phyloP scores from a whole-genome alignment of 371 early-diverging fungal genomes.

The Phascolomyces articulosus region DNA sequence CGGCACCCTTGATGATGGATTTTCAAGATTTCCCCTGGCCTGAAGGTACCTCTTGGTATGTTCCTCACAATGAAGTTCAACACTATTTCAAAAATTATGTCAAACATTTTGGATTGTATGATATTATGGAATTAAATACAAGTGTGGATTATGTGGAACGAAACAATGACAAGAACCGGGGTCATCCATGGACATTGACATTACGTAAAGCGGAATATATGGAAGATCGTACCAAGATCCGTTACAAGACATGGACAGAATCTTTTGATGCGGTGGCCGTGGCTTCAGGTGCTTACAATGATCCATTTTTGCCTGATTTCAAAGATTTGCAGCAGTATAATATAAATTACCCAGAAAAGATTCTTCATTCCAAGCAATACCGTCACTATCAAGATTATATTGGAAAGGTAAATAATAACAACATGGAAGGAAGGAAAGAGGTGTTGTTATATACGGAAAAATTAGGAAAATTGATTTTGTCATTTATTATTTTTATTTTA shows the following conservation, averaged over 20 bases:
- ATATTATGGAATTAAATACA: constrained; percentile 32
- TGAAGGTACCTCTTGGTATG: constrained; percentile 31
- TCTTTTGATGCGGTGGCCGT: constrained; percentile 44
- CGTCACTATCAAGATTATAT: constrained; percentile 32
- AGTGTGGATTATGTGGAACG: constrained; percentile 29
- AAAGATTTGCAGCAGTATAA: constrained; percentile 29
- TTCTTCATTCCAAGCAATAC: constrained; percentile 40
- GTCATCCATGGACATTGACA: constrained; percentile 3
- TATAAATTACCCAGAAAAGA: constrained; percentile 26
- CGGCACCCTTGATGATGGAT: constrained; percentile 19
- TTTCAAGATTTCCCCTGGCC: constrained; percentile 23
- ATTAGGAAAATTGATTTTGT: too few species aligned
- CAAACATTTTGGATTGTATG: constrained; percentile 20
- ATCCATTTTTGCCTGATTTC: constrained; percentile 38
- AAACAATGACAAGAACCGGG: background rate
- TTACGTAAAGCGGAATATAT: constrained; percentile 5
- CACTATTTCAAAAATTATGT: constrained; percentile 36
- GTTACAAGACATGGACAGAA: constrained; percentile 16
- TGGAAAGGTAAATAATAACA: constrained; percentile 38
- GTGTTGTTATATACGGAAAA: too few species aligned
- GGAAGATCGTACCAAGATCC: background rate
- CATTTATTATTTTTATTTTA: too few species aligned
- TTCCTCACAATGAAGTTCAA: constrained; percentile 28
- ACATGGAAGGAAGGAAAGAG: too few species aligned
- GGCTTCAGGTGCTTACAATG: constrained; percentile 38